Conservation (phyloP, 495 filamentous ascomycete species). For the Collariella sp. region DNA sequence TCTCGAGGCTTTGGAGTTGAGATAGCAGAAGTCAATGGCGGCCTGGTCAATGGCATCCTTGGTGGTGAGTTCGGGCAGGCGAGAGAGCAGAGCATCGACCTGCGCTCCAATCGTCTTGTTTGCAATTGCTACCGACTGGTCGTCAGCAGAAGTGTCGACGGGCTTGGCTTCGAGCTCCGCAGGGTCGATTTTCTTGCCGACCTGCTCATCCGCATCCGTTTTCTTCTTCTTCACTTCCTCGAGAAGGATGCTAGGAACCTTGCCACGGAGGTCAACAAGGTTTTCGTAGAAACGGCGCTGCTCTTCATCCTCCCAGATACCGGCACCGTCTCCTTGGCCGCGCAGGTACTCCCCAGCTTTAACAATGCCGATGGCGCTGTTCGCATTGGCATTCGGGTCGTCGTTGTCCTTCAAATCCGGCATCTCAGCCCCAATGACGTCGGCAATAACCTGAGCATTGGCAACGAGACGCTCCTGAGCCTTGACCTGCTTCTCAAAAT, state of each 20-base stretch:
- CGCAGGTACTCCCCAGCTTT: constrained; percentile 90
- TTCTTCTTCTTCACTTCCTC: constrained; percentile 98
- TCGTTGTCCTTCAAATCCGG: constrained; percentile 82
- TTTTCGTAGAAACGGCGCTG: constrained; percentile 98
- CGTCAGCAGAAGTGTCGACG: constrained; percentile 50
- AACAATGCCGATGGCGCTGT: constrained; percentile 81
- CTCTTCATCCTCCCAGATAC: constrained; percentile 99
- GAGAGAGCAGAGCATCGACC: constrained; percentile 81
- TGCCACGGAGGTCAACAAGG: constrained; percentile 86
- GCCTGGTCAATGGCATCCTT: constrained; percentile 88
- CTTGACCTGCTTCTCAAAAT: constrained; percentile 88
- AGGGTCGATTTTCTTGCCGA: constrained; percentile 48
- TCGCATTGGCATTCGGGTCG: constrained; percentile 49
- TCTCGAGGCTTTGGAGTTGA: constrained; percentile 96
- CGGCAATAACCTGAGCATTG: constrained; percentile 86
- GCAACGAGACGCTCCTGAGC: constrained; percentile 81
- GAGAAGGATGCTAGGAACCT: constrained; percentile 84
- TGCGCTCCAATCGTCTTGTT: constrained; percentile 98
- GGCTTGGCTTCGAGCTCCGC: constrained; percentile 41
- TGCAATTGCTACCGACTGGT: constrained; percentile 84
- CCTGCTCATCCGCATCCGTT: constrained; percentile 55
- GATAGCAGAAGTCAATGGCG: constrained; percentile 92
- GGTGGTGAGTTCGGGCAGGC: constrained; percentile 79
- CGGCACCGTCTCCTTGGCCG: constrained; percentile 82
- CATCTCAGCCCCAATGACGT: constrained; percentile 87